phyloP scores from a whole-genome alignment of 345 rosid genomes.

The Eucalyptus regnans region DNA sequence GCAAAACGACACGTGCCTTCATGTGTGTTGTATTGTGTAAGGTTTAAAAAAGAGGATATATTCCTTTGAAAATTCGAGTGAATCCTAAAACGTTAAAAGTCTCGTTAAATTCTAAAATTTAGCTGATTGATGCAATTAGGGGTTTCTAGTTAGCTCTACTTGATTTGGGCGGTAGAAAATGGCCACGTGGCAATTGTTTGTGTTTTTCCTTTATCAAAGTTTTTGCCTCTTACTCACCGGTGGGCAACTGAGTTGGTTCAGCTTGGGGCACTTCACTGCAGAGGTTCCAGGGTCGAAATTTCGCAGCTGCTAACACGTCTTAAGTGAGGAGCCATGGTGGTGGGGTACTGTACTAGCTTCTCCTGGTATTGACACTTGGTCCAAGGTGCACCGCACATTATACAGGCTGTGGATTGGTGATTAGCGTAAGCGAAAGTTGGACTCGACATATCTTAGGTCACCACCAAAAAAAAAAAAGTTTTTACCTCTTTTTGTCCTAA shows the following conservation, averaged over 20 bases:
- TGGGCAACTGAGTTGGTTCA: no score
- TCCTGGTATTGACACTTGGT: no score
- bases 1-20: rapidly evolving
- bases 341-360: rapidly evolving
- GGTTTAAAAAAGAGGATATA: background rate
- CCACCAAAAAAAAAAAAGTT: background rate
- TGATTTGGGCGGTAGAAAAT: rapidly evolving
- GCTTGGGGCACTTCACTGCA: no score
- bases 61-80: background rate
- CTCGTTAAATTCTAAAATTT: background rate
- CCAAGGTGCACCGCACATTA: rapidly evolving
- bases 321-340: no score
- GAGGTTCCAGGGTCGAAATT: no score
- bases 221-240: background rate
- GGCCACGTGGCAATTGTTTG: background rate
- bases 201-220: background rate
- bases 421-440: no score
- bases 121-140: rapidly evolving
- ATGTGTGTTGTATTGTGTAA: background rate
- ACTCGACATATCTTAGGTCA: no score
- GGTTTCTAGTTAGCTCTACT: background rate
- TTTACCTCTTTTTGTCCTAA: background rate
- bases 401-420: no score
- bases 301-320: no score
- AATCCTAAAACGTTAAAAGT: rapidly evolving